Base-by-base conservation (phyloP, 108 stramenopile species). In the Nannochloropsis salina region DNA sequence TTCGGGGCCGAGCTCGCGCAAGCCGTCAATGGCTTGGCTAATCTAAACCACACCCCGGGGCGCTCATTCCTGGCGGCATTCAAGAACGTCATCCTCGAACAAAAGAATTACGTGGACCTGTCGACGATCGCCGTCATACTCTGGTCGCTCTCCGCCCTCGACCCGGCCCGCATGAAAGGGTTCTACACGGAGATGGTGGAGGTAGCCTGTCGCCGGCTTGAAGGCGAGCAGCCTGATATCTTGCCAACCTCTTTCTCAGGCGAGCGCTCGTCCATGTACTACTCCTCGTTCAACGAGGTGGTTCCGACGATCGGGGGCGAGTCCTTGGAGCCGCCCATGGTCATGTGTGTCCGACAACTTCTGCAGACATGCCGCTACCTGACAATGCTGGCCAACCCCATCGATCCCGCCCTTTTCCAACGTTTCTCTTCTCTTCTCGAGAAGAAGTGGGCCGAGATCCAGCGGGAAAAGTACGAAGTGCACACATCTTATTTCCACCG, bases 111-210 rank as follows among this genome's bases (percentile, higher is more conserved):
- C 61, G 61, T 74, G 61, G 61, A 74, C 6, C n/a, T 74, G 6
- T 74, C 61, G 61, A 74, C 61, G 61, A 74, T 74, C n/a, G 61
- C 61, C 2, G 61, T 74, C 61, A 74, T 74, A 4, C 61, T 74
- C 20, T 74, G 61, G 61, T 74, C 61, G 4, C 61, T 74, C n/a
- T 74, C 61, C 20, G 61, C 61, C 2, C n/a, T 74, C 20, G 61
- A 74, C 61, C 61, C 61, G 61, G 61, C 61, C 20, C 15, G 61
- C 15, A 74, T 74, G 61, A 74, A 74, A n/a, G 61, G 61, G 3
- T 74, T 74, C n/a, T 74, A 74, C 61, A 74, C 61, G n/a, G 61
- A 74, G 61, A 74, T 74, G 61, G 61, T 74, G 15, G 61, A 74
- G 61, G 61, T 74, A 6, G 61, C 61, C n/a, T 74, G 61, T 74